Evolutionary conservation across 805 yeast species (phyloP), one percentile per base, ranked within the genome.

Genomic region (Candida suzukii): DNA sequence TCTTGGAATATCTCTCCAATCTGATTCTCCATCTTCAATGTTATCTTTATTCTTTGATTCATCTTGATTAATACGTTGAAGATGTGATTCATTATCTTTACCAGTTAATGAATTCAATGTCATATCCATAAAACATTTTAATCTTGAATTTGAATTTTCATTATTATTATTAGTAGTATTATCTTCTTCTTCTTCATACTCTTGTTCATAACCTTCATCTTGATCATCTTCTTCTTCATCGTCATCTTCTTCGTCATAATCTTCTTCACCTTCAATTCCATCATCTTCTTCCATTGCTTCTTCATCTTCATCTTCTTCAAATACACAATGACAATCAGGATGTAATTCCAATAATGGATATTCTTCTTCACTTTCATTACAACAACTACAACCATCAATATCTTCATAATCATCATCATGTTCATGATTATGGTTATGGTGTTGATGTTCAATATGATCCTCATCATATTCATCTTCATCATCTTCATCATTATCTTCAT

Each of bases 1-100:
- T 38, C 88, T 62, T 3, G 85, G 83, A 12, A 80, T 66, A 56
- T 81, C 88, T 50, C 88, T 63, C 86, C 88, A 80, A 59, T 83
- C 88, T 21, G 13, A 4, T 9, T 21, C 22, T 5, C 28, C 37
- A 21, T 34, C 37, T 22, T 18, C 11, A 11, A 9, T 17, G 7
- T 18, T 10, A 3, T 17, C 22, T 9, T 31, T 31, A 3, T 7
- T n/a, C 18, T 17, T 7, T 12, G 32, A 29, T 29, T 18, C n/a
- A n/a, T n/a, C n/a, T n/a, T n/a, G n/a, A n/a, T n/a, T n/a, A n/a
- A n/a, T n/a, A n/a, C n/a, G n/a, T n/a, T n/a, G n/a, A n/a, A n/a
- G n/a, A n/a, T n/a, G n/a, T n/a, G n/a, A n/a, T n/a, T n/a, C n/a
- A n/a, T n/a, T n/a, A n/a, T n/a, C n/a, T n/a, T 26, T 26, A 7